Evolutionary conservation across 225 moss, liverwort and hornwort species (phyloP), one percentile per base, ranked within the genome.

Genomic region (Thuidium tamariscinum): DNA sequence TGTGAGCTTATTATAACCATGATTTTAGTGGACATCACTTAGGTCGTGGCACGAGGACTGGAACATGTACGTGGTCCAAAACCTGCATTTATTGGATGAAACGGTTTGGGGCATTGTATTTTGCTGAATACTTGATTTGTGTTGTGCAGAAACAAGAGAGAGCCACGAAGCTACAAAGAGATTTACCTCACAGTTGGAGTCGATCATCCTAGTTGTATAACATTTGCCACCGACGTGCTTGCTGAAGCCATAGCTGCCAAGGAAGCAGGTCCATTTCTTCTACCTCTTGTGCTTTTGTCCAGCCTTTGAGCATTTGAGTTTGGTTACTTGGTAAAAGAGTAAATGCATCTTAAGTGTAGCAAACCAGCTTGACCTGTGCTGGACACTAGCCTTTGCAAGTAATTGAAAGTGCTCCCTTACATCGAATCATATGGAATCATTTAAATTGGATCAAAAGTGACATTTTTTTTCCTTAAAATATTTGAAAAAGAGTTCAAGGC

Each of bases 221-320:
- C 91, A 34, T 99, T 99, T 82, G 99, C 97, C 79, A 99, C 97
- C 13, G 99, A 99, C 85, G 97, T 99, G 83, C 91, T 94, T 80
- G 96, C 95, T 77, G 97, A 99, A 93, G 99, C 99, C 77, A 82
- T 94, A 56, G 99, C 99, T 87, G 99, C 97, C 6, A 94, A 94
- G 81, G 93, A 93, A 90, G 95, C 97, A 89, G 97, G 99, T 99
- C 34, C 49, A 60, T 82, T 77, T 90, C 80, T 86, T 65, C 48
- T 42, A 20, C 46, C 59, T 32, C 52, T 63, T 63, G 36, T 66
- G n/a, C 36, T 72, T 84, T 89, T 79, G 68, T 57, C 74, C 54
- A 62, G 75, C 36, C 32, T 82, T 37, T 77, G 26, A 84, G 56
- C 59, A 68, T 57, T 65, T 74, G 52, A 86, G 67, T 75, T 80